These are phyloP conservation scores for Sanghuangporus baumii DNA, from an alignment of 1,284 basidiomycete species.

Conservation along the genomic window DNA sequence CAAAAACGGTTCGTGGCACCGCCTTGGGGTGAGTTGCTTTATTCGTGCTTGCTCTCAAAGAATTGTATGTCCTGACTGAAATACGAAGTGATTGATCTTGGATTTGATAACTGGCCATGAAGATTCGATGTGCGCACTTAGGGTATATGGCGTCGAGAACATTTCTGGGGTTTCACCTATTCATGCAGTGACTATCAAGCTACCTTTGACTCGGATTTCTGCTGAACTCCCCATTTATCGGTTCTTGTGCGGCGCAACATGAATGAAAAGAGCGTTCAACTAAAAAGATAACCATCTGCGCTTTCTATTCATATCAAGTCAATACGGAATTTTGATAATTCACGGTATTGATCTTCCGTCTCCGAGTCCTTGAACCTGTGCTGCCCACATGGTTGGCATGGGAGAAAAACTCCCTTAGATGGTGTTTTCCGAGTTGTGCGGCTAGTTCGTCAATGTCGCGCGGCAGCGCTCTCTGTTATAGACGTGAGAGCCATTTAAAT, in stretches of 20 bases:
- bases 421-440: not conserved
- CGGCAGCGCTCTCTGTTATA: not conserved
- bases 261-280: not conserved
- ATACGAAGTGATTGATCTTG: constrained; percentile 51
- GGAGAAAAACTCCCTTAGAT: not conserved
- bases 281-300: not conserved
- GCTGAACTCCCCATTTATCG: not conserved
- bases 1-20: constrained; percentile 64
- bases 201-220: not conserved
- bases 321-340: not conserved
- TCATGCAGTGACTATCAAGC: not conserved
- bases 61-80: not conserved
- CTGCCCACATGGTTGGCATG: not conserved
- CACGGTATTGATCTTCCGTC: not conserved
- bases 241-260: not conserved
- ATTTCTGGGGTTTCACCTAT: not conserved
- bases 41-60: not conserved
- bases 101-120: constrained; percentile 61
- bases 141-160: not conserved
- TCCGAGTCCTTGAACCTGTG: not conserved
- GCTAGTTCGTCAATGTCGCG: not conserved
- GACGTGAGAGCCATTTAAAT: too few species aligned
- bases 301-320: not conserved
- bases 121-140: constrained; percentile 5
- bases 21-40: constrained; percentile 53